Percentiles rank a stretch among this genome's conserved stretches.
Conservation (phyloP, 2,329 filamentous ascomycete genomes). For the Aciculosporium take region DNA sequence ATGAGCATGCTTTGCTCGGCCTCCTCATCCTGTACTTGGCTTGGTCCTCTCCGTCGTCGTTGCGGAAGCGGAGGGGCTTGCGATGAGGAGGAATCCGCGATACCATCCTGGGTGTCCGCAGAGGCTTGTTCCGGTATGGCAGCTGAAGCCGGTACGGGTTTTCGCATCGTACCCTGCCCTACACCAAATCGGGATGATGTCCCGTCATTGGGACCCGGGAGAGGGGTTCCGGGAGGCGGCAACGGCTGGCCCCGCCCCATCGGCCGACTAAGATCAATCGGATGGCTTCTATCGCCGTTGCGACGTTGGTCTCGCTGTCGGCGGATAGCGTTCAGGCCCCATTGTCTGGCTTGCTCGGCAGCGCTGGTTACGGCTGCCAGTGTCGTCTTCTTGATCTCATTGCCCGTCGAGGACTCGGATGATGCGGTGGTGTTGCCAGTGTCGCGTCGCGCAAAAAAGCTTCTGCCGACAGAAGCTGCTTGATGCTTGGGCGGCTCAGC, state of each 20-base stretch:
- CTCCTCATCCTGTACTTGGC: conserved; percentile 20
- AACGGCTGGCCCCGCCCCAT: conserved; percentile 74
- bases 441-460: conserved; percentile 26
- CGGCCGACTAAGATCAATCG: conserved; percentile 44
- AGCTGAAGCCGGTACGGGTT: conserved; percentile 42
- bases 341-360: conserved; percentile 41
- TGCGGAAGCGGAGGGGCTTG: conserved; percentile 34
- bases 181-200: conserved; percentile 43
- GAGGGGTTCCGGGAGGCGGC: conserved; percentile 64
- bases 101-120: conserved; percentile 13
- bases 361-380: conserved; percentile 41
- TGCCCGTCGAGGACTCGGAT: conserved; percentile 21
- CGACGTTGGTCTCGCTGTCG: conserved; percentile 30
- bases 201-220: conserved; percentile 51
- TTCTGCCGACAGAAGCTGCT: conserved; percentile 23
- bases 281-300: conserved; percentile 16
- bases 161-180: conserved; percentile 48
- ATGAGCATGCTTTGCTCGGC: conserved; percentile 43
- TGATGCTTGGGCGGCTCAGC: conserved; percentile 27
- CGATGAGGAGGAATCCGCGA: conserved; percentile 12
- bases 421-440: conserved; percentile 22
- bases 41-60: conserved; percentile 23
- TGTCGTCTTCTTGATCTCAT: conserved; percentile 32
- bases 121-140: conserved; percentile 14
- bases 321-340: conserved; percentile 44